Evolutionary conservation across 2,329 filamentous ascomycete genomes (phyloP).

Genomic region (Thermomyces lanuginosus): DNA sequence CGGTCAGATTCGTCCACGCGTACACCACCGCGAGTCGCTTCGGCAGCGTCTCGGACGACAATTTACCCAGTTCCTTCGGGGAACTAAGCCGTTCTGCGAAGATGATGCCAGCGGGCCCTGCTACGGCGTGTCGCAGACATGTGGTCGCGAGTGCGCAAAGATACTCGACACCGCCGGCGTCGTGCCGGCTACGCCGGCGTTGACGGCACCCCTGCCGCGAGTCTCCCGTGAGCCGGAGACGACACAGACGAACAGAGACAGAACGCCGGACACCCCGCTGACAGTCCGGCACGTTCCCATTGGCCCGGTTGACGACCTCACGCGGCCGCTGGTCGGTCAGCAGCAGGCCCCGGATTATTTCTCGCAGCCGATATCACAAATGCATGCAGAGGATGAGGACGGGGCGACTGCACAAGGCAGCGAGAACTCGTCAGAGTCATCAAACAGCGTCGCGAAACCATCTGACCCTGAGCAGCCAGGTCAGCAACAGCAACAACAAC

Average conservation of each 20-base stretch:
- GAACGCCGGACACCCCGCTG: slow-evolving; percentile 7
- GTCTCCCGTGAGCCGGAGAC: slow-evolving; percentile 1
- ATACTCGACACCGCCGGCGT: slow-evolving; percentile 13
- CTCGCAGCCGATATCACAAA: slow-evolving; percentile 1
- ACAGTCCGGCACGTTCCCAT: slow-evolving; percentile 4
- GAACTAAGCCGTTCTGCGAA: slow-evolving; percentile 35
- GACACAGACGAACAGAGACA: no score
- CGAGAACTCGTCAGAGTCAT: slow-evolving; percentile 1
- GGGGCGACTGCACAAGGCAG: slow-evolving; percentile 4
- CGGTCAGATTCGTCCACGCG: slow-evolving; percentile 7
- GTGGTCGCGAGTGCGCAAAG: slow-evolving; percentile 45
- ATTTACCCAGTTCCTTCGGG: slow-evolving; percentile 35
- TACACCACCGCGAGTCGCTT: slow-evolving; percentile 16
- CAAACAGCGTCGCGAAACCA: slow-evolving; percentile 1
- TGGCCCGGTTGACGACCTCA: neutral
- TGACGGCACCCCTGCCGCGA: slow-evolving; percentile 2
- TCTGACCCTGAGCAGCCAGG: slow-evolving; percentile 4
- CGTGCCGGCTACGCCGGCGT: slow-evolving; percentile 1
- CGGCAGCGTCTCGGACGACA: slow-evolving; percentile 21
- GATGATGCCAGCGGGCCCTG: slow-evolving; percentile 44
- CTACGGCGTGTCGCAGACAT: slow-evolving; percentile 45
- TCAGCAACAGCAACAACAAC: slow-evolving; percentile 16
- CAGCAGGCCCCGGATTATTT: slow-evolving; percentile 4
- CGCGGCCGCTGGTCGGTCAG: slow-evolving; percentile 1
- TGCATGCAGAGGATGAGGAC: slow-evolving; percentile 3